Evolutionary conservation across 31 red algal genomes (phyloP).

Genomic region (Odonthalia washingtoniensis): DNA sequence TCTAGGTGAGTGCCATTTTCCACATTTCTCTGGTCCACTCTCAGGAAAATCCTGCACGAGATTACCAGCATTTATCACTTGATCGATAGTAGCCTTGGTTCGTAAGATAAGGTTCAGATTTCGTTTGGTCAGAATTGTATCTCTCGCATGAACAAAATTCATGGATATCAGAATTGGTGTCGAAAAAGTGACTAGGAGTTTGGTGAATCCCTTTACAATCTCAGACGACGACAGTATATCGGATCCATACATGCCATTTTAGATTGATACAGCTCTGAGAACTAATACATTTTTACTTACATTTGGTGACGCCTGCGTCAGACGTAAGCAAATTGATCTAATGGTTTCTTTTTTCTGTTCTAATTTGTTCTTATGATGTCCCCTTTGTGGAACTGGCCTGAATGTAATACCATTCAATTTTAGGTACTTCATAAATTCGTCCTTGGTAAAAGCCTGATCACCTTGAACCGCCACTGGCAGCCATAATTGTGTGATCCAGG

Average conservation of each 20-base stretch:
- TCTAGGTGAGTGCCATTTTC: not conserved
- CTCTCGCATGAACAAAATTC: not conserved
- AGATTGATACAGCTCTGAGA: not conserved
- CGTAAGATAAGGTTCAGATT: not conserved
- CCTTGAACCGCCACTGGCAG: not conserved
- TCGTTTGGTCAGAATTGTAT: not conserved
- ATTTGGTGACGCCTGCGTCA: not conserved
- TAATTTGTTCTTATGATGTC: not conserved
- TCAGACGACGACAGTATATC: too few relatives aligned
- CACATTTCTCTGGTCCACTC: not conserved
- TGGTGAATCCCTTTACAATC: not conserved
- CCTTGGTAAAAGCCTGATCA: not conserved
- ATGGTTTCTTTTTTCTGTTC: not conserved
- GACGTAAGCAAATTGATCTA: not conserved
- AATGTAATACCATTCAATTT: not conserved
- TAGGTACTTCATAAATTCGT: not conserved
- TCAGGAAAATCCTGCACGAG: not conserved
- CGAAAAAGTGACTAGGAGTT: not conserved
- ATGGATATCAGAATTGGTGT: not conserved
- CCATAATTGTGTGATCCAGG: constrained; percentile 23
- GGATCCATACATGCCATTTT: constrained; percentile 9
- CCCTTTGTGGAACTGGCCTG: not conserved
- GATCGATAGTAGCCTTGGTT: not conserved
- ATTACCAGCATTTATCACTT: not conserved
- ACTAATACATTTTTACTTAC: not conserved